phyloP scores from a whole-genome alignment of 2,329 filamentous ascomycete genomes.

The Clonostachys solani region DNA sequence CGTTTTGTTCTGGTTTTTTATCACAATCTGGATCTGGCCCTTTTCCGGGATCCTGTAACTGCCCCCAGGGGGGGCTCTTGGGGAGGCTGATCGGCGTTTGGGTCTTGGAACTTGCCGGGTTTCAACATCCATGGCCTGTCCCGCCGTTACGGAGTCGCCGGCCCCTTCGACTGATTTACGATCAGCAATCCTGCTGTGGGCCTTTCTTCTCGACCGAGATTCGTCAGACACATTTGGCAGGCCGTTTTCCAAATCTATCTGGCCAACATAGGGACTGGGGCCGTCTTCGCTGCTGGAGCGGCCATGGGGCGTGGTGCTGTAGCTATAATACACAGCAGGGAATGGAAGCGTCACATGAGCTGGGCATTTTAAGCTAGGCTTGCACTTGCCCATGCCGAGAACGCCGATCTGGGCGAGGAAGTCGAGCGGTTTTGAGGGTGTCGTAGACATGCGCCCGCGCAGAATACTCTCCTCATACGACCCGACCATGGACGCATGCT shows the following conservation, averaged over 20 bases:
- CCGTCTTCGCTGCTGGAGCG: conserved; percentile 70
- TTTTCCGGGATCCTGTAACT: conserved; percentile 92
- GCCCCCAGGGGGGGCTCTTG: conserved; percentile 70
- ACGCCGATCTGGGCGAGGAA: conserved; percentile 96
- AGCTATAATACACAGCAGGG: conserved; percentile 94
- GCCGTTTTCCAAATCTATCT: conserved; percentile 84
- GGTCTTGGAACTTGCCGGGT: conserved; percentile 17
- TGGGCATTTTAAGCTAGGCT: conserved; percentile 77
- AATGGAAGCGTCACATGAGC: conserved; percentile 88
- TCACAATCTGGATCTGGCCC: conserved; percentile 92
- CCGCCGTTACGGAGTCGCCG: conserved; percentile 9
- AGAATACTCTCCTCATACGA: conserved; percentile 98
- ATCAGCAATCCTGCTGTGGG: conserved; percentile 37
- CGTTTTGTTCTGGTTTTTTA: conserved; percentile 98
- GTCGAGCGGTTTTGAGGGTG: conserved; percentile 84
- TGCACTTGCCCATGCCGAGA: conserved; percentile 84
- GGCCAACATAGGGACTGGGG: conserved; percentile 92
- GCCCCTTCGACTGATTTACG: conserved; percentile 19
- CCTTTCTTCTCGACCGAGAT: conserved; percentile 41
- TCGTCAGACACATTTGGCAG: conserved; percentile 51
- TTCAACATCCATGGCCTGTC: conserved; percentile 20
- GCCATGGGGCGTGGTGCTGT: conserved; percentile 63
- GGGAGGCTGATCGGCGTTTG: conserved; percentile 50
- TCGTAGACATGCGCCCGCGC: conserved; percentile 93
- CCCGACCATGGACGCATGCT: conserved; percentile 93